Base-by-base conservation (phyloP, 768 basidiomycete genomes). In the Suillus subaureus region DNA sequence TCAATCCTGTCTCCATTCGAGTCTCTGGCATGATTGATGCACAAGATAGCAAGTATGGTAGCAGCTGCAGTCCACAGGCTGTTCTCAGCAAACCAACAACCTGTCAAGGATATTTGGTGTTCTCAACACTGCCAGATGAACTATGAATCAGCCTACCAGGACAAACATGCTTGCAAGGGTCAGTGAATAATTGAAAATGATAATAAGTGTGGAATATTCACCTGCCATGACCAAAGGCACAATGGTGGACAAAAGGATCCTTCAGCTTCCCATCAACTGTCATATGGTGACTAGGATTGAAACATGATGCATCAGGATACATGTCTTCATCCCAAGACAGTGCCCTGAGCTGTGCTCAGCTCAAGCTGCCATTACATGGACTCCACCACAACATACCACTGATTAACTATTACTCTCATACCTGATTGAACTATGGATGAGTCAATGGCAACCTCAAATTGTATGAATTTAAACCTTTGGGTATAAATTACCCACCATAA, bases 401-500 rank as follows among this genome's bases (percentile, higher is more conserved):
- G 40, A 23, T 62, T 62, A 23, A 47, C 43, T 9, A 35, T 49
- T 16, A 62, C 21, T 1, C 8, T 13, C 23, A 31, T 11, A n/a
- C 61, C 61, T 61, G 26, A 21, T 26, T 3, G 28, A 33, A 42
- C 18, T 21, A 6, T 0, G 15, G 43, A 40, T 42, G 6, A 61
- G 28, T 61, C n/a, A 18, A 45, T 3, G 39, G 33, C 13, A n/a
- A 61, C 7, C 18, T 35, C 18, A 16, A 61, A 7, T 5, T 15
- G 28, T 60, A 31, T 1, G 5, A 39, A 28, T 39, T 81, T 0
- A 84, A 75, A 62, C 85, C 85, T 64, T 79, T 78, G 6, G 86
- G 85, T 55, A 87, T 87, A 6, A 82, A 70, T 63, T 83, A 83
- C 18, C 79, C 78, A 37, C 73, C 70, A 64, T 81, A 82, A 21